phyloP scores from a whole-genome alignment of 208 protist species.

The Borovskyia barvae region DNA sequence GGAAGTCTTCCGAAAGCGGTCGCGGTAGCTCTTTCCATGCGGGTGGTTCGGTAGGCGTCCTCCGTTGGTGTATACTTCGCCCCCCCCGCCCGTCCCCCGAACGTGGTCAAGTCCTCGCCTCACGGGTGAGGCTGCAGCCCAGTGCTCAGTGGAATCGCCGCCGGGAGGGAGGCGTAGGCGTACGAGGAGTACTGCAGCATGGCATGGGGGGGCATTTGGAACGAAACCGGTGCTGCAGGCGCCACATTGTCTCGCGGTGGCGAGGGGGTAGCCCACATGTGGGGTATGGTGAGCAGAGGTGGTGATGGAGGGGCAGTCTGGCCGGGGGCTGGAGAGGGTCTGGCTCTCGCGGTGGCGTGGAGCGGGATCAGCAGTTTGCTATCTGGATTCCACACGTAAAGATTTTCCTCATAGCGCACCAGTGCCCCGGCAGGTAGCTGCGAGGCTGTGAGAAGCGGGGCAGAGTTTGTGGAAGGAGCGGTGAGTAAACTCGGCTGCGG shows the following conservation, averaged over 20 bases:
- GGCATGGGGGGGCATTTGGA: constrained; percentile 7
- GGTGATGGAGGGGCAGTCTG: not conserved
- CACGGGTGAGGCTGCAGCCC: not conserved
- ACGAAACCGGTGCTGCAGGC: not conserved
- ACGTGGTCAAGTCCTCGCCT: not conserved
- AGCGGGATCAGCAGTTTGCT: constrained; percentile 14
- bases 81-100: too few species aligned
- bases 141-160: not conserved
- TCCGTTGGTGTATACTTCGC: too few species aligned
- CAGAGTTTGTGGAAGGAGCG: not conserved
- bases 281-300: constrained; percentile 3
- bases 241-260: too few species aligned
- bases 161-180: not conserved
- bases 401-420: constrained; percentile 13
- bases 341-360: not conserved
- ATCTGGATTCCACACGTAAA: constrained; percentile 16
- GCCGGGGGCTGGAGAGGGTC: not conserved
- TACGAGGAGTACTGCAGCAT: constrained; percentile 20
- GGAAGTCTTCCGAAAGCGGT: too few species aligned
- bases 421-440: constrained; percentile 12
- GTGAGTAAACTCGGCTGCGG: not conserved
- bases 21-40: too few species aligned
- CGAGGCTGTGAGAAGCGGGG: constrained; percentile 5
- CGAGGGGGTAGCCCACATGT: not conserved
- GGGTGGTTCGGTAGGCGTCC: too few species aligned